Evolutionary conservation across 768 basidiomycete species (phyloP).

Genomic region (Termitomyces sp.): DNA sequence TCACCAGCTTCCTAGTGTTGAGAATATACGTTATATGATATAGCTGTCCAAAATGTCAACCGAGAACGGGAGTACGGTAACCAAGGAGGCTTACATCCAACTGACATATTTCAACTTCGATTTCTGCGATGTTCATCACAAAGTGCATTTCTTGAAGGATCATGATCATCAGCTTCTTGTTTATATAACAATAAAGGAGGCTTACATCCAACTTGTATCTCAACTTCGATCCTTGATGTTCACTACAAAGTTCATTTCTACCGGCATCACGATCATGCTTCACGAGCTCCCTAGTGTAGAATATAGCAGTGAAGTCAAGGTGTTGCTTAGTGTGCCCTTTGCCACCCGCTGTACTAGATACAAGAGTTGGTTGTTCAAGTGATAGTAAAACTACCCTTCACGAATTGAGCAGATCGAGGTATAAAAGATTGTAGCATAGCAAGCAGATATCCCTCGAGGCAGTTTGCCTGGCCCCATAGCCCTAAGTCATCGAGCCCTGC

Average conservation of each 20-base stretch:
- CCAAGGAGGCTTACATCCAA: slow-evolving; percentile 31
- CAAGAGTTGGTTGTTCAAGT: neutral
- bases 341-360: slow-evolving; percentile 41
- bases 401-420: slow-evolving; percentile 61
- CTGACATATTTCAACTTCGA: too few relatives aligned
- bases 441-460: slow-evolving; percentile 73
- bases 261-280: slow-evolving; percentile 29
- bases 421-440: slow-evolving; percentile 42
- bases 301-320: slow-evolving; percentile 61
- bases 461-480: slow-evolving; percentile 63
- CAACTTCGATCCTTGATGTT: slow-evolving; percentile 69
- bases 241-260: slow-evolving; percentile 83
- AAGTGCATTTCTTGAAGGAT: too few relatives aligned
- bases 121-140: too few relatives aligned
- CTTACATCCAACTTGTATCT: slow-evolving; percentile 32
- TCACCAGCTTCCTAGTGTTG: slow-evolving; percentile 40
- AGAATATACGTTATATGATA: neutral
- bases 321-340: slow-evolving; percentile 38
- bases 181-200: slow-evolving; percentile 5
- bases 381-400: slow-evolving; percentile 5
- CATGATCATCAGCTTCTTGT: slow-evolving; percentile 45
- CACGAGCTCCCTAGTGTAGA: slow-evolving; percentile 46
- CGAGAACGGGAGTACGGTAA: neutral
- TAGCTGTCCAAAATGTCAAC: slow-evolving; percentile 29
- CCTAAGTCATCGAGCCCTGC: slow-evolving; percentile 73